phyloP scores from a whole-genome alignment of 2,329 filamentous ascomycete genomes.

The Diaporthe capsici region DNA sequence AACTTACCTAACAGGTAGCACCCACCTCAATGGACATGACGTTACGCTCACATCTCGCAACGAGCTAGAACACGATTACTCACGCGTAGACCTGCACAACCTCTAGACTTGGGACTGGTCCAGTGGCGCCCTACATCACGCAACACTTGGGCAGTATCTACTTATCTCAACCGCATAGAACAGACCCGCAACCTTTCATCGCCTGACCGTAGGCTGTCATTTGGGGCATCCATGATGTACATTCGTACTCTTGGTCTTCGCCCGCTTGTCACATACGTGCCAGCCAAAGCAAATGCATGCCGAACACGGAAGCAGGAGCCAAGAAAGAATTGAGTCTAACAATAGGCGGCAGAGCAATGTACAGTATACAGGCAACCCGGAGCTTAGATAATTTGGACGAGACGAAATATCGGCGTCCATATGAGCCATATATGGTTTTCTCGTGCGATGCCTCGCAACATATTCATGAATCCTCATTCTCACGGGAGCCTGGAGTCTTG shows the following conservation, averaged over 20 bases:
- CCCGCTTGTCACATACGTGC: background rate
- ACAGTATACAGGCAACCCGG: too few species aligned
- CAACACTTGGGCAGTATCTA: background rate
- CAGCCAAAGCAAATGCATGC: background rate
- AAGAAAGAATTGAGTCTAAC: background rate
- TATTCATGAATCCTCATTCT: background rate
- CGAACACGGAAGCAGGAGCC: background rate
- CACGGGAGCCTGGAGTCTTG: background rate
- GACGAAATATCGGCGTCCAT: background rate
- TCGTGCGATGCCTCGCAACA: background rate
- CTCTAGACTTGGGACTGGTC: background rate
- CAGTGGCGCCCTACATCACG: background rate
- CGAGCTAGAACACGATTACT: background rate
- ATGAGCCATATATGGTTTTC: background rate
- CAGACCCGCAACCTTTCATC: background rate
- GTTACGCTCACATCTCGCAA: conserved; percentile 11
- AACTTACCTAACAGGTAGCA: conserved; percentile 17
- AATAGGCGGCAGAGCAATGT: background rate
- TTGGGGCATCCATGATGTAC: background rate
- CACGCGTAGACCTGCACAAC: background rate
- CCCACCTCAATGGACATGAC: conserved; percentile 21
- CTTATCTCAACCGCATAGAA: background rate
- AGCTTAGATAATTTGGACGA: background rate
- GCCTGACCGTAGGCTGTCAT: background rate
- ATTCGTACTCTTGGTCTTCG: background rate